A percentile compares a stretch with the other conserved stretches of the same genome.
These are phyloP conservation scores for Talaromyces sp. DNA, from an alignment of 2,329 filamentous ascomycete genomes.

Conservation along the genomic window DNA sequence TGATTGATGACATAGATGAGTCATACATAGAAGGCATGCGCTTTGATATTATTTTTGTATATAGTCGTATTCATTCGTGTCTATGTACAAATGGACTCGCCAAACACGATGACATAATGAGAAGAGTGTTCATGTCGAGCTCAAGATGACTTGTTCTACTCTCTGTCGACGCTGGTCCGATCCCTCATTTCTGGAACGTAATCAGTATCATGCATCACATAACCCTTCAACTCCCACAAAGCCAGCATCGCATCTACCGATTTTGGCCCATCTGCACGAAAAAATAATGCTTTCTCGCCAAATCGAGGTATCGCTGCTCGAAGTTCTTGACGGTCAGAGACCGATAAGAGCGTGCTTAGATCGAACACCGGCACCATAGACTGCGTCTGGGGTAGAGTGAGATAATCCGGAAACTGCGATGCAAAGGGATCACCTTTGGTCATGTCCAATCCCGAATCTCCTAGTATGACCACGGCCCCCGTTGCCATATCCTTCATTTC, in stretches of 20 bases:
- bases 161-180: background rate
- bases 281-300: constrained; percentile 30
- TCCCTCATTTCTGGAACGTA: background rate
- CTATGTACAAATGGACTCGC: background rate
- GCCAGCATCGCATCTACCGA: constrained; percentile 30
- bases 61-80: too few species aligned
- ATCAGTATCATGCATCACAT: constrained; percentile 19
- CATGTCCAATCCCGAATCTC: background rate
- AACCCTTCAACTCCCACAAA: constrained; percentile 38
- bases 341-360: constrained; percentile 28
- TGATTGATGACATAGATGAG: constrained; percentile 2
- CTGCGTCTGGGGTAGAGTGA: constrained; percentile 26
- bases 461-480: constrained; percentile 9
- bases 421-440: background rate
- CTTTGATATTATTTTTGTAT: background rate
- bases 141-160: background rate
- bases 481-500: constrained; percentile 12
- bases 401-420: constrained; percentile 22
- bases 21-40: constrained; percentile 8
- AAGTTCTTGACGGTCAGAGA: constrained; percentile 28
- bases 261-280: constrained; percentile 26
- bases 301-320: constrained; percentile 26
- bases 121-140: background rate
- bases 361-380: constrained; percentile 36
- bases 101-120: background rate